A percentile compares a stretch with the other conserved stretches of the same genome.
phyloP scores from a whole-genome alignment of 2,329 filamentous ascomycete species.

The Aspergillus felis region DNA sequence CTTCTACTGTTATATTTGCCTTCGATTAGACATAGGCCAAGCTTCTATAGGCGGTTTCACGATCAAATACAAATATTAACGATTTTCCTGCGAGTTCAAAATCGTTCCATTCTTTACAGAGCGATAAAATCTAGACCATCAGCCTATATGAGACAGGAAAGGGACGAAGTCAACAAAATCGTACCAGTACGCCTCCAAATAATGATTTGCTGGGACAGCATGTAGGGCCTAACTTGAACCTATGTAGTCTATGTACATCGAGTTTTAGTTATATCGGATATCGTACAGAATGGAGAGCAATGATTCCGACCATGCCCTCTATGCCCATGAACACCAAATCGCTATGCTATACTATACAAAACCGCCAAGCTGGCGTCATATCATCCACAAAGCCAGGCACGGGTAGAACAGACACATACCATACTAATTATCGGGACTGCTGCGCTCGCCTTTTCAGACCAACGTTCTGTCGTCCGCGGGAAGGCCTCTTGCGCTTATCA shows the following conservation, averaged over 20 bases:
- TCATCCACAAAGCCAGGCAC: neutral
- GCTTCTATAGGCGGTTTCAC: neutral
- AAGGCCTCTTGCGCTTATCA: constrained; percentile 25
- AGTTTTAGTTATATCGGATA: neutral
- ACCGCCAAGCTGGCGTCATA: neutral
- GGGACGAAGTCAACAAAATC: neutral
- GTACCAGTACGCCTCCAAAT: neutral
- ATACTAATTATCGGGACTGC: neutral
- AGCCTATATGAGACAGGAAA: neutral
- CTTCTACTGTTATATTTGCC: neutral
- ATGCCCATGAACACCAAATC: constrained; percentile 11
- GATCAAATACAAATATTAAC: neutral
- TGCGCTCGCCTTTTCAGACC: constrained; percentile 20
- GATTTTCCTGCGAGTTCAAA: neutral
- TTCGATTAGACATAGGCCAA: neutral
- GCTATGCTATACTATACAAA: constrained; percentile 13
- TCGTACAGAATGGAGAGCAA: neutral
- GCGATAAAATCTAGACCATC: neutral
- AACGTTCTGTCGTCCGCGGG: constrained; percentile 22
- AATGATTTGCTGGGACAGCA: neutral
- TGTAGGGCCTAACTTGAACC: neutral
- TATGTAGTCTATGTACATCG: neutral
- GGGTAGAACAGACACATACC: neutral
- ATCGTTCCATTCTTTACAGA: neutral
- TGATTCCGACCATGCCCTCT: neutral